These are phyloP conservation scores for Phylloboletellus chloephorus DNA, from an alignment of 1,284 basidiomycete species.

Conservation along the genomic window DNA sequence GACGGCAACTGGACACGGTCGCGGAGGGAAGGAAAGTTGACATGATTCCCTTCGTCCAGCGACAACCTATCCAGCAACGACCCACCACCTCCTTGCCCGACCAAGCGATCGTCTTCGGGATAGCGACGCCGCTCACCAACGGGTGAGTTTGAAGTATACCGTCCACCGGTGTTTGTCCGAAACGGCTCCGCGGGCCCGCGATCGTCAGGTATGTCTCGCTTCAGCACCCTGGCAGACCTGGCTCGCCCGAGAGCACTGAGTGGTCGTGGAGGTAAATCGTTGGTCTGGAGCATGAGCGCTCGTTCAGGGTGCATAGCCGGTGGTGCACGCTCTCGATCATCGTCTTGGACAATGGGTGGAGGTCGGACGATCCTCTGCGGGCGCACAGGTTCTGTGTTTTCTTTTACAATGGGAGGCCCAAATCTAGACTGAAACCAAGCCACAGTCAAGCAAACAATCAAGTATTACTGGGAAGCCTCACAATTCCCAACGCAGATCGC, in stretches of 20 bases:
- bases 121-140: constrained; percentile 14
- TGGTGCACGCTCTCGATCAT: constrained; percentile 11
- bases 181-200: constrained; percentile 18
- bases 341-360: constrained; percentile 4
- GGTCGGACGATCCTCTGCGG: constrained; percentile 9
- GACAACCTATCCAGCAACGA: constrained; percentile 38
- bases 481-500: constrained; percentile 17
- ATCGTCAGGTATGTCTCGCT: constrained; percentile 22
- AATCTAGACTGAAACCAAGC: constrained; percentile 27
- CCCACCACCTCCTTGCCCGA: constrained; percentile 10
- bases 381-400: constrained; percentile 11
- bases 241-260: constrained; percentile 12
- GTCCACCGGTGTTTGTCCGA: constrained; percentile 7
- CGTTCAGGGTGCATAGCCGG: constrained; percentile 31
- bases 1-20: constrained; percentile 38
- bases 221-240: constrained; percentile 15
- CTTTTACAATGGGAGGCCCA: constrained; percentile 28
- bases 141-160: constrained; percentile 16
- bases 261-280: constrained; percentile 29
- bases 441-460: neutral
- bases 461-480: constrained; percentile 8
- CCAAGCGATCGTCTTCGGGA: constrained; percentile 13
- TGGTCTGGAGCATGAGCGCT: constrained; percentile 27
- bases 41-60: constrained; percentile 19
- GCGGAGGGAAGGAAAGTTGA: constrained; percentile 32